phyloP scores from a whole-genome alignment of 345 rosid genomes.

The Citrus inodora region DNA sequence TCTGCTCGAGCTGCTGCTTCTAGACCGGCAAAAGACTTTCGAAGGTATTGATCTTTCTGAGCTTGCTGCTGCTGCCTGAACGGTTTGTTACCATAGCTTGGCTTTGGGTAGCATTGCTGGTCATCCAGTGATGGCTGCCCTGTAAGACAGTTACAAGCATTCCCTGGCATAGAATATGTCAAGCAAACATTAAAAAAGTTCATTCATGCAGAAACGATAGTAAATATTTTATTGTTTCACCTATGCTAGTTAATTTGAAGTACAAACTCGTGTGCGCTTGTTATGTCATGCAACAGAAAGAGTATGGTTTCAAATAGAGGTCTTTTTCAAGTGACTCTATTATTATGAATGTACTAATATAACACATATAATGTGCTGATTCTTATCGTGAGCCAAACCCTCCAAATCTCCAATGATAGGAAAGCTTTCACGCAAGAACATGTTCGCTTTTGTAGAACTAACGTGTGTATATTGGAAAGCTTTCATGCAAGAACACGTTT shows the following conservation, averaged over 20 bases:
- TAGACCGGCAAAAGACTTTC: conserved; percentile 49
- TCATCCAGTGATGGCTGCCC: conserved; percentile 58
- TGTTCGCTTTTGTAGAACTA: no score
- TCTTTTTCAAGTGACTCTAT: neutral
- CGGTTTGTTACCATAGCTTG: conserved; percentile 35
- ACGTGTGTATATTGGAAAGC: no score
- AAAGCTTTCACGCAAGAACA: no score
- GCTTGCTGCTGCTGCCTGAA: conserved; percentile 27
- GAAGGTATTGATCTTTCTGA: conserved; percentile 33
- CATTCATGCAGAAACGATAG: no score
- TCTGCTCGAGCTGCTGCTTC: conserved; percentile 39
- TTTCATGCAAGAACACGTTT: no score
- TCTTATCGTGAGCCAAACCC: no score
- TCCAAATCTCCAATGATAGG: no score
- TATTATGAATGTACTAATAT: neutral
- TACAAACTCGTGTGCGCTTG: no score
- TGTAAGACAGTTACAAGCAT: conserved; percentile 52
- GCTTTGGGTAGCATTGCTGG: conserved; percentile 46
- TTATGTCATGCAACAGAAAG: no score
- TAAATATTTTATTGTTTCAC: no score
- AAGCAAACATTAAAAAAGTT: neutral
- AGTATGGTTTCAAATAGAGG: neutral
- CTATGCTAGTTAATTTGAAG: no score
- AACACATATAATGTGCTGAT: neutral
- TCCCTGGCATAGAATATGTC: conserved; percentile 36